Percentiles rank a stretch among this genome's conserved stretches.
Evolutionary conservation across 805 yeast species (phyloP).

Genomic region (Metschnikowia santaceciliae): DNA sequence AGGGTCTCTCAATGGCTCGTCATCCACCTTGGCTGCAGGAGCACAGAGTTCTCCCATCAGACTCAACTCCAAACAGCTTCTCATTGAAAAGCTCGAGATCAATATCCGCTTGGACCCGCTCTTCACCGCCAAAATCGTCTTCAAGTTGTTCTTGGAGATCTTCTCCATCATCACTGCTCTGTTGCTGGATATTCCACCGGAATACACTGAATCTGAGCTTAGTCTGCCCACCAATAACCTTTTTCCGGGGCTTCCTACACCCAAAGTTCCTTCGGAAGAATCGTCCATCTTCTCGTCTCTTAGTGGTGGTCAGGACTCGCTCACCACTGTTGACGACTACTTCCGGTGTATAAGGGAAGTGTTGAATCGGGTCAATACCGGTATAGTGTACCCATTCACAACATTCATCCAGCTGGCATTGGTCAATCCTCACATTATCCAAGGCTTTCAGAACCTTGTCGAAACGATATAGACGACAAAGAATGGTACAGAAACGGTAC

Average conservation of each 20-base stretch:
- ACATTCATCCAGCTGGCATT: constrained; percentile 26
- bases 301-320: constrained; percentile 21
- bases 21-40: not conserved
- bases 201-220: constrained; percentile 1
- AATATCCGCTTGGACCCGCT: constrained; percentile 38
- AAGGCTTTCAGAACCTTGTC: constrained; percentile 29
- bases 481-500: too few species aligned
- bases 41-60: constrained; percentile 34
- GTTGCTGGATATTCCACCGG: constrained; percentile 10
- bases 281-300: constrained; percentile 35
- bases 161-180: constrained; percentile 26
- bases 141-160: constrained; percentile 27
- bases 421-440: constrained; percentile 28
- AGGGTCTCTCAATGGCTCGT: constrained; percentile 6
- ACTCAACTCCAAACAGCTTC: constrained; percentile 36
- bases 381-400: constrained; percentile 38
- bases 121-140: constrained; percentile 34
- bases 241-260: not conserved
- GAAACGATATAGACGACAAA: constrained; percentile 15
- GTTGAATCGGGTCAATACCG: constrained; percentile 27
- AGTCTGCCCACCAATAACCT: constrained; percentile 1
- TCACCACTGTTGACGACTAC: constrained; percentile 31
- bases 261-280: constrained; percentile 20
- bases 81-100: constrained; percentile 42
- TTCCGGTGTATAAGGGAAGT: constrained; percentile 24